These are phyloP conservation scores for Curvularia spicifera DNA, from an alignment of 2,329 filamentous ascomycete genomes.

Conservation along the genomic window DNA sequence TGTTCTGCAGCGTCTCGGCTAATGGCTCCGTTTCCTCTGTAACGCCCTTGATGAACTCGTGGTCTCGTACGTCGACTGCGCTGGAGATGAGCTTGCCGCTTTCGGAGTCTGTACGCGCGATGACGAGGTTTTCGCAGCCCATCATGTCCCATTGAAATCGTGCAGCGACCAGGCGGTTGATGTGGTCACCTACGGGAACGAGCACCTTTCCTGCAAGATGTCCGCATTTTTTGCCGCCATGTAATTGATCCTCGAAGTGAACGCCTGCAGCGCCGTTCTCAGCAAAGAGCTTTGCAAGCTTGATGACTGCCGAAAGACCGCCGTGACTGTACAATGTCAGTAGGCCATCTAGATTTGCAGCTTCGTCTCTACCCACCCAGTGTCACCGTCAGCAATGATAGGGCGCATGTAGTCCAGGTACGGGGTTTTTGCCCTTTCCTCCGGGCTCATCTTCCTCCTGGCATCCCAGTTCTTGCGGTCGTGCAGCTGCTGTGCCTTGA, in stretches of 20 bases:
- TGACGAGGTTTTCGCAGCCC: slow-evolving; percentile 92
- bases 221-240: slow-evolving; percentile 98
- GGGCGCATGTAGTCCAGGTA: slow-evolving; percentile 93
- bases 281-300: slow-evolving; percentile 95
- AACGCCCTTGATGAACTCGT: slow-evolving; percentile 94
- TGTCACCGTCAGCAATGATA: slow-evolving; percentile 96
- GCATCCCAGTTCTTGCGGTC: slow-evolving; percentile 94
- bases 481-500: slow-evolving; percentile 96
- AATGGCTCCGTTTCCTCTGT: slow-evolving; percentile 79
- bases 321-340: slow-evolving; percentile 70
- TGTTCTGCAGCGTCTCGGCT: slow-evolving; percentile 85
- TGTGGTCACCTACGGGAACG: slow-evolving; percentile 92
- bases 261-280: slow-evolving; percentile 96
- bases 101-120: slow-evolving; percentile 94
- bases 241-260: slow-evolving; percentile 97
- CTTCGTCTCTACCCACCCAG: slow-evolving; percentile 59
- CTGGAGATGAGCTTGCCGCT: slow-evolving; percentile 89
- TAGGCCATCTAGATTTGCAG: fast-evolving
- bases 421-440: slow-evolving; percentile 75
- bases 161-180: slow-evolving; percentile 89
- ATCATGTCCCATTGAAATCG: slow-evolving; percentile 99
- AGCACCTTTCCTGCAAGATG: slow-evolving; percentile 96
- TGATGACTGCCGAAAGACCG: slow-evolving; percentile 88
- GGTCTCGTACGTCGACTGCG: slow-evolving; percentile 90
- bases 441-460: slow-evolving; percentile 75